Evolutionary conservation across 306 rosid genomes (phyloP).

Genomic region (Benincasa hispida): DNA sequence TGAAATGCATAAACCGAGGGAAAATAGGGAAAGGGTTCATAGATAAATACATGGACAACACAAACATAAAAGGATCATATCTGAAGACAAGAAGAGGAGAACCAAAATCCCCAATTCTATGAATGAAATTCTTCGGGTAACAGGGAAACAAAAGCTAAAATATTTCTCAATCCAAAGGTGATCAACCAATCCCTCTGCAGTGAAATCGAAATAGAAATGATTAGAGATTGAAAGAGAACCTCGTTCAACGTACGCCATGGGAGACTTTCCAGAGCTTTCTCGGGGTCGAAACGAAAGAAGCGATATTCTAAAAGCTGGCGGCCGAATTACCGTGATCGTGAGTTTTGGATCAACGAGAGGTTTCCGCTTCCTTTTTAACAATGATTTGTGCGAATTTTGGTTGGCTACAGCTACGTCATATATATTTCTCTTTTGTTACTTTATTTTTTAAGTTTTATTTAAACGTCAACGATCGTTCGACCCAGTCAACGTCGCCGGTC

Average conservation of each 20-base stretch:
- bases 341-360: not conserved
- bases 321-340: not conserved
- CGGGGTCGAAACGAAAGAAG: not conserved
- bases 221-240: slow-evolving; percentile 14
- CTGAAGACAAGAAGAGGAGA: not conserved
- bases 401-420: not conserved
- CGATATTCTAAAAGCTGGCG: not conserved
- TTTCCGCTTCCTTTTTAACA: not conserved
- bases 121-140: not conserved
- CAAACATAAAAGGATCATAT: not conserved
- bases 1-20: not conserved
- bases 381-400: not conserved
- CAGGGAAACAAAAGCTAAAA: not conserved
- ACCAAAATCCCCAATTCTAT: not conserved
- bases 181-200: not conserved
- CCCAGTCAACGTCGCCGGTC: not conserved
- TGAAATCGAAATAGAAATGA: not conserved
- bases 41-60: not conserved
- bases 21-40: not conserved
- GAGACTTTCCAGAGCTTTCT: slow-evolving; percentile 10
- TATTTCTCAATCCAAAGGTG: not conserved
- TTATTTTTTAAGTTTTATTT: no score
- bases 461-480: not conserved
- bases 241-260: slow-evolving; percentile 45
- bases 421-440: not conserved